Percentiles rank a stretch among this genome's conserved stretches.
Evolutionary conservation across 257 asterid genomes (phyloP).

Genomic region (Rubia yunnanensis): DNA sequence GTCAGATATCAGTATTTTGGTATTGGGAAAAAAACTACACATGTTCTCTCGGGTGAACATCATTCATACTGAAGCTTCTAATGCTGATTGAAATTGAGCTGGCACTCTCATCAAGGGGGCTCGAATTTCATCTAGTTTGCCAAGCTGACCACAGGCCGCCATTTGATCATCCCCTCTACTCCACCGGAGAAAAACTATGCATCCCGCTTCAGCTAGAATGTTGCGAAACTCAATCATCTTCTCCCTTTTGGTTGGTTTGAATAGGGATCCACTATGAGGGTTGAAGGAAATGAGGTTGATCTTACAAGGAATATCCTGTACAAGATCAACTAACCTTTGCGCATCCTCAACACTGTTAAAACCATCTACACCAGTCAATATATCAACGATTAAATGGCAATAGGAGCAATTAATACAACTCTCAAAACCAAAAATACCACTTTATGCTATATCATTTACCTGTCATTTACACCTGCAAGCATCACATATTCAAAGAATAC

Average conservation of each 20-base stretch:
- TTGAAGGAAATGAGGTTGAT: constrained; percentile 89
- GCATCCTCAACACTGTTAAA: constrained; percentile 90
- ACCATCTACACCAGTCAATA: too few species aligned
- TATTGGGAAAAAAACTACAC: background rate
- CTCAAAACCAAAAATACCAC: background rate
- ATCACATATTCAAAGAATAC: constrained; percentile 93
- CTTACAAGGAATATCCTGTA: constrained; percentile 92
- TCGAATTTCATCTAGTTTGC: constrained; percentile 75
- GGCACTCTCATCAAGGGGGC: constrained; percentile 86
- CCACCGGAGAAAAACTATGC: constrained; percentile 51
- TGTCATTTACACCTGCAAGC: constrained; percentile 97
- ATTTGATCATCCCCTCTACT: constrained; percentile 95
- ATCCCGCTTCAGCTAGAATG: constrained; percentile 67
- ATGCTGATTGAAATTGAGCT: constrained; percentile 46
- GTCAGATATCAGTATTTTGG: background rate
- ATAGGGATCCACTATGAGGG: constrained; percentile 74
- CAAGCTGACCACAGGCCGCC: constrained; percentile 99
- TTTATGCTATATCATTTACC: constrained; percentile 28
- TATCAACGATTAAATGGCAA: background rate
- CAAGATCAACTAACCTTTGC: constrained; percentile 58
- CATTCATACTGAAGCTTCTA: constrained; percentile 25
- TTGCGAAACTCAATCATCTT: constrained; percentile 79
- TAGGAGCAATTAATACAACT: background rate
- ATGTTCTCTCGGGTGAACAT: background rate
- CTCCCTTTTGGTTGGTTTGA: constrained; percentile 69